Percentiles rank a stretch among this genome's conserved stretches.
phyloP scores from a whole-genome alignment of 2,329 filamentous ascomycete genomes.

The Huntiella abstrusa region DNA sequence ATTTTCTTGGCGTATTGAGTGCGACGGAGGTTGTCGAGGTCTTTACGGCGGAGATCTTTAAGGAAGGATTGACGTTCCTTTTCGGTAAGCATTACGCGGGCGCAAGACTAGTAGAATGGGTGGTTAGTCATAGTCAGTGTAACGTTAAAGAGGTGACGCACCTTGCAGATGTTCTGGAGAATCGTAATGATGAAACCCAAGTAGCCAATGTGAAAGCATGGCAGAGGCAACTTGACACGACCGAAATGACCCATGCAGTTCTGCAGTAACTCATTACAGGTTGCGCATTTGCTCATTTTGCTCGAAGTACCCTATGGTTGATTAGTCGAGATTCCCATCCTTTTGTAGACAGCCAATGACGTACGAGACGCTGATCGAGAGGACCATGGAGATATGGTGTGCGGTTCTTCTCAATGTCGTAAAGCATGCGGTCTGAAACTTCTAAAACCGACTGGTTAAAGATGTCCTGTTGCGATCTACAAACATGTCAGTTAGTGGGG shows the following conservation, averaged over 20 bases:
- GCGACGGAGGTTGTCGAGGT: conserved; percentile 71
- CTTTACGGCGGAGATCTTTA: conserved; percentile 60
- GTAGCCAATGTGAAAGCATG: conserved; percentile 91
- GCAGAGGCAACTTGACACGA: conserved; percentile 74
- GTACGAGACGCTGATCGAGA: conserved; percentile 61
- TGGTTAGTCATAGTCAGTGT: conserved; percentile 3
- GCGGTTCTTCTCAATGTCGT: conserved; percentile 69
- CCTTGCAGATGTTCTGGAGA: conserved; percentile 87
- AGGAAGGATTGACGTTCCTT: conserved; percentile 58
- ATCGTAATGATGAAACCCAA: conserved; percentile 84
- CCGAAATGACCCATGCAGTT: conserved; percentile 92
- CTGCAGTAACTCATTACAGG: conserved; percentile 63
- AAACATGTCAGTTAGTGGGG: not conserved
- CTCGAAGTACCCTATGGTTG: conserved; percentile 52
- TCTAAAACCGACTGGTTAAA: conserved; percentile 89
- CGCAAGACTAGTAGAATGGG: conserved; percentile 43
- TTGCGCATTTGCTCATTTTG: conserved; percentile 61
- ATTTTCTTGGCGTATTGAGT: conserved; percentile 75
- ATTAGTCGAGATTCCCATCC: not conserved
- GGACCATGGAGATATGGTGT: conserved; percentile 65
- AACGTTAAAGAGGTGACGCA: conserved; percentile 14
- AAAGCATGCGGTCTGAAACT: conserved; percentile 83
- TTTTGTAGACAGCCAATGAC: conserved; percentile 10
- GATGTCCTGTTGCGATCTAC: conserved; percentile 76
- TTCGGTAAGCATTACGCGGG: conserved; percentile 65